Conservation (phyloP, 2,329 filamentous ascomycete genomes). For the Botrytis elliptica region DNA sequence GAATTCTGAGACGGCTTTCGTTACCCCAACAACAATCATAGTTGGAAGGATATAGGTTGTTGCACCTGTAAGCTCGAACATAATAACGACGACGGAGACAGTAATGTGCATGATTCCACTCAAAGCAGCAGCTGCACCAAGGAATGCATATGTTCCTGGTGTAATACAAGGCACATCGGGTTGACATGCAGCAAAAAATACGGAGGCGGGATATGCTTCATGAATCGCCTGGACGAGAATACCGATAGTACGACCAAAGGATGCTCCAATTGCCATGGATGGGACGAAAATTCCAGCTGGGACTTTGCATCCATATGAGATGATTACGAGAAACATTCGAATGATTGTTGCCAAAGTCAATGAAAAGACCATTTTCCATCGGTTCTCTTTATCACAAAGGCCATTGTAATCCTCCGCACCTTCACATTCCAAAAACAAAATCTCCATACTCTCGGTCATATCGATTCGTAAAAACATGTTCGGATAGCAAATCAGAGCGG, state of each 20-base stretch:
- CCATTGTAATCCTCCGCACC: constrained; percentile 84
- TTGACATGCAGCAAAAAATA: constrained; percentile 84
- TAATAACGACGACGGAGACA: constrained; percentile 95
- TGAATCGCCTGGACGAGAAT: constrained; percentile 90
- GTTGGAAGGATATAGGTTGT: constrained; percentile 95
- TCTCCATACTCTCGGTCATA: constrained; percentile 99
- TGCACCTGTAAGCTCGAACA: constrained; percentile 98
- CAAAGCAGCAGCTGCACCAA: constrained; percentile 86
- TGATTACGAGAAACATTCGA: constrained; percentile 80
- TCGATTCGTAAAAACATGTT: constrained; percentile 95
- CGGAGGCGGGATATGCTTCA: constrained; percentile 75
- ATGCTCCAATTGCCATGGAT: constrained; percentile 94
- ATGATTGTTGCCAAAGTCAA: constrained; percentile 77
- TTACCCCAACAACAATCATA: constrained; percentile 98
- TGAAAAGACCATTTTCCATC: constrained; percentile 76
- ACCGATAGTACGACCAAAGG: constrained; percentile 90
- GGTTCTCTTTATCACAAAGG: constrained; percentile 76
- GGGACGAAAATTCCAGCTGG: constrained; percentile 97
- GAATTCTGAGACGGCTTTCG: constrained; percentile 85
- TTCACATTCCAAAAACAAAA: constrained; percentile 91
- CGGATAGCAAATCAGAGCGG: constrained; percentile 91
- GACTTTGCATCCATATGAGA: constrained; percentile 97
- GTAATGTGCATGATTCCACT: constrained; percentile 99
- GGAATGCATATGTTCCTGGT: constrained; percentile 92
- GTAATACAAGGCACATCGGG: constrained; percentile 96